Percentiles rank a stretch among this genome's conserved stretches.
Conservation (phyloP, 164 flowering plant species). For the Chimonanthus praecox region DNA sequence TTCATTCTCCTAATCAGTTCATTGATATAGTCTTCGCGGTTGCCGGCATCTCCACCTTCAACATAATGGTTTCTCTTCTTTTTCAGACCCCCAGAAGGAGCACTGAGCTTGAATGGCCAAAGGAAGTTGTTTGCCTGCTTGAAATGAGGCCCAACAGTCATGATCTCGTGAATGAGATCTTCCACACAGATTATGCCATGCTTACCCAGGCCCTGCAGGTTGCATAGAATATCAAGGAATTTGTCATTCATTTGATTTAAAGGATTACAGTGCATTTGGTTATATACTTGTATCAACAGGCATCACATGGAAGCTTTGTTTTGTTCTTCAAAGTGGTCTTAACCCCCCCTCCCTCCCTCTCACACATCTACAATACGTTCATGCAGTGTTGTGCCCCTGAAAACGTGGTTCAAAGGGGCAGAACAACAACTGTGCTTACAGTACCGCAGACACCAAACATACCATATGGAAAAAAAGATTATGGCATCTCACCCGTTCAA, state of each 20-base stretch:
- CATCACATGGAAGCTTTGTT: too few relatives aligned
- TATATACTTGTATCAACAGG: too few relatives aligned
- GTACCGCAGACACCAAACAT: too few relatives aligned
- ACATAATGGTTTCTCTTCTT: slow-evolving; percentile 60
- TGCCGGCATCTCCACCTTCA: slow-evolving; percentile 64
- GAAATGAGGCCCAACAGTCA: slow-evolving; percentile 63
- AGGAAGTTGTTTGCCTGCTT: slow-evolving; percentile 56
- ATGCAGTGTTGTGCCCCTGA: too few relatives aligned
- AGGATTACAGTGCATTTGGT: not conserved
- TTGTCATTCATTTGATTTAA: not conserved
- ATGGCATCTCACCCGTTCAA: slow-evolving; percentile 32
- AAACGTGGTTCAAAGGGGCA: too few relatives aligned
- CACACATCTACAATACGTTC: too few relatives aligned
- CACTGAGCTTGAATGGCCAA: slow-evolving; percentile 56
- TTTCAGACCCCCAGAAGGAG: slow-evolving; percentile 45
- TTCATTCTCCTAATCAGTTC: slow-evolving; percentile 66
- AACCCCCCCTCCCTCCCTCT: too few relatives aligned
- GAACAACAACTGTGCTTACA: too few relatives aligned
- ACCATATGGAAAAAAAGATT: too few relatives aligned
- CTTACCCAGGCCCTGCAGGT: slow-evolving; percentile 43
- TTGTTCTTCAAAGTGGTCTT: too few relatives aligned
- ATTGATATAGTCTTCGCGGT: slow-evolving; percentile 59
- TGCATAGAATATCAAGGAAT: not conserved
- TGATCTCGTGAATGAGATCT: slow-evolving; percentile 52
- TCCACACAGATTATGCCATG: slow-evolving; percentile 41